phyloP scores from a whole-genome alignment of 1,139 yeast genomes.

The Nakaseomyces delphensis region DNA sequence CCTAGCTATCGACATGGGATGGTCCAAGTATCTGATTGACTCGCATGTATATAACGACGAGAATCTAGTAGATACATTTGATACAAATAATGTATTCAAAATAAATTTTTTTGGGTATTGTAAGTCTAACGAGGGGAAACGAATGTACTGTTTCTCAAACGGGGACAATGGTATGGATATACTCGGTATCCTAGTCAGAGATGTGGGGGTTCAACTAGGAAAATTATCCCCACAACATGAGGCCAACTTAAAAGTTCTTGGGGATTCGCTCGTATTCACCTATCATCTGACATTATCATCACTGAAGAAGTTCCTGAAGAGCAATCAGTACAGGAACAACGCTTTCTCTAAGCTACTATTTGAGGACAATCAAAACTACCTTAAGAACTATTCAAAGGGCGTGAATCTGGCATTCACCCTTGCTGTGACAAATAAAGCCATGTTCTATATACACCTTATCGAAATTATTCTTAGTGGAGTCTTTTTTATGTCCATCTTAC shows the following conservation, averaged over 20 bases:
- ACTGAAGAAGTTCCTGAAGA: slow-evolving; percentile 12
- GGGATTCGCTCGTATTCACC: slow-evolving; percentile 22
- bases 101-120: slow-evolving; percentile 28
- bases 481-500: slow-evolving; percentile 7
- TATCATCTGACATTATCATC: slow-evolving; percentile 19
- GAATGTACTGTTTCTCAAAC: slow-evolving; percentile 21
- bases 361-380: slow-evolving; percentile 6
- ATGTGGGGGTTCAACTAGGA: slow-evolving; percentile 28
- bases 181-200: slow-evolving; percentile 22
- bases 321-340: slow-evolving; percentile 8
- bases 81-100: slow-evolving; percentile 17
- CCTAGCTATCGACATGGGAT: slow-evolving; percentile 46
- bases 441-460: slow-evolving; percentile 7
- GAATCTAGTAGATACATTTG: slow-evolving; percentile 24
- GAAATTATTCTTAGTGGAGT: slow-evolving; percentile 3
- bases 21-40: slow-evolving; percentile 18
- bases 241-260: slow-evolving; percentile 19
- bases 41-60: slow-evolving; percentile 21
- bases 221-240: slow-evolving; percentile 15
- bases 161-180: slow-evolving; percentile 24
- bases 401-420: slow-evolving; percentile 15
- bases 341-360: slow-evolving; percentile 7
- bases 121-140: slow-evolving; percentile 13
- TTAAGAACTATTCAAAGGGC: slow-evolving; percentile 11
- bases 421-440: slow-evolving; percentile 12